phyloP scores from a whole-genome alignment of 1,284 basidiomycete genomes.

The Melampsora medusae region DNA sequence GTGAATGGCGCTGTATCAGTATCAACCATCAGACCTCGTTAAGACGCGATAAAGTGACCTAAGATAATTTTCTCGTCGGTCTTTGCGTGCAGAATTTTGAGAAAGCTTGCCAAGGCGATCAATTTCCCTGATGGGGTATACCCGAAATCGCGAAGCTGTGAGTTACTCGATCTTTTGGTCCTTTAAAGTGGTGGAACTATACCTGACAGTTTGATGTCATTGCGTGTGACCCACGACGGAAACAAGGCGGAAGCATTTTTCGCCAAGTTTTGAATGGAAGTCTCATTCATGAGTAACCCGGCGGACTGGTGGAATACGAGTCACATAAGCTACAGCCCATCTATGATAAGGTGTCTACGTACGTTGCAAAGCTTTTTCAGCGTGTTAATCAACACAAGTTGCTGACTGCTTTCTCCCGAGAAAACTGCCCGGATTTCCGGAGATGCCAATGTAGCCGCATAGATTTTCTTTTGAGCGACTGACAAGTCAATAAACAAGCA shows the following conservation, averaged over 20 bases:
- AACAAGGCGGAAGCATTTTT: slow-evolving; percentile 67
- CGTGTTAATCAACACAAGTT: slow-evolving; percentile 74
- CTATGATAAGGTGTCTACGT: slow-evolving; percentile 61
- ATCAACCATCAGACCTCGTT: not conserved
- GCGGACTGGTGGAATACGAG: slow-evolving; percentile 15
- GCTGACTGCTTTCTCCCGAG: slow-evolving; percentile 70
- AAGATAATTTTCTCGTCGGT: slow-evolving; percentile 91
- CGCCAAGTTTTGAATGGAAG: slow-evolving; percentile 52
- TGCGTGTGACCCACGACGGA: slow-evolving; percentile 64
- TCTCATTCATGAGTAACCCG: slow-evolving; percentile 41
- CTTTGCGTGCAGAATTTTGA: slow-evolving; percentile 64
- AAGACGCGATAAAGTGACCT: slow-evolving; percentile 56
- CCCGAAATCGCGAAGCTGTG: not conserved
- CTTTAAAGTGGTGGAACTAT: not conserved
- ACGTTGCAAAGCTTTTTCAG: slow-evolving; percentile 91
- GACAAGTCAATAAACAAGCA: slow-evolving; percentile 87
- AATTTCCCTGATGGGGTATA: slow-evolving; percentile 60
- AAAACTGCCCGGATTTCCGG: slow-evolving; percentile 67
- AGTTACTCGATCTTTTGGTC: not conserved
- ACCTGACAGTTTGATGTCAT: slow-evolving; percentile 64
- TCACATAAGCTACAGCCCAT: slow-evolving; percentile 1
- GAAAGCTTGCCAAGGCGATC: slow-evolving; percentile 69
- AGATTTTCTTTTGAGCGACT: slow-evolving; percentile 74
- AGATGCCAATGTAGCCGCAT: slow-evolving; percentile 70
- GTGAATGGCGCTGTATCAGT: not conserved